phyloP scores from a whole-genome alignment of 768 basidiomycete genomes.

The Mycena amicta region DNA sequence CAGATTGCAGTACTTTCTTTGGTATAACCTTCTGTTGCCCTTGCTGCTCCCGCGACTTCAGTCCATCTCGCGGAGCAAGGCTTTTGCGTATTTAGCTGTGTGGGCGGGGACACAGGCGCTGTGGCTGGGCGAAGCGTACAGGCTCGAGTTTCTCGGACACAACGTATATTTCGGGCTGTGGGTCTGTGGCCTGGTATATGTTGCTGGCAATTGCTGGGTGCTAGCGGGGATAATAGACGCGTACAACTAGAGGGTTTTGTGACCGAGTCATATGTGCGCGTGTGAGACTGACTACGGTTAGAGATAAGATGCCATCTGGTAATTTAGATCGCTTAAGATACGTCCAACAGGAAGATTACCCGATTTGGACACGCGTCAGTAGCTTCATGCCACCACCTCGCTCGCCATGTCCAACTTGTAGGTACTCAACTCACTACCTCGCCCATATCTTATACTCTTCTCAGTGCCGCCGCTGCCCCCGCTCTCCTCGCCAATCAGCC shows the following conservation, averaged over 20 bases:
- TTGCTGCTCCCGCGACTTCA: slow-evolving; percentile 69
- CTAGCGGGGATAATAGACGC: slow-evolving; percentile 62
- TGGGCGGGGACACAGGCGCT: slow-evolving; percentile 84
- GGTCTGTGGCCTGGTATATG: slow-evolving; percentile 74
- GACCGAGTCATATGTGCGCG: too few species aligned
- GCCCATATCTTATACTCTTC: neutral
- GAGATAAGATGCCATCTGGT: too few species aligned
- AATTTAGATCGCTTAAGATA: too few species aligned
- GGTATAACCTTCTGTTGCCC: slow-evolving; percentile 91
- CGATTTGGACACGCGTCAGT: too few species aligned
- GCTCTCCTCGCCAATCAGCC: slow-evolving; percentile 27
- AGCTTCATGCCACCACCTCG: neutral
- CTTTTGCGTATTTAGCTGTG: slow-evolving; percentile 44
- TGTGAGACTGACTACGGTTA: too few species aligned
- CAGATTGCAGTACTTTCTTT: slow-evolving; percentile 85
- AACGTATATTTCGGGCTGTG: slow-evolving; percentile 78
- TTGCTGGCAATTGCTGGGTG: slow-evolving; percentile 80
- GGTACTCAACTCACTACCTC: neutral
- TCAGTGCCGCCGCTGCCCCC: neutral
- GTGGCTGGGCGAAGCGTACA: slow-evolving; percentile 92
- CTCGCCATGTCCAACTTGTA: slow-evolving; percentile 1
- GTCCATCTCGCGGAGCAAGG: slow-evolving; percentile 47
- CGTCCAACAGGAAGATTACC: too few species aligned
- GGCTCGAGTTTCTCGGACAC: slow-evolving; percentile 83
- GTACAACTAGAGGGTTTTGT: slow-evolving; percentile 30